Evolutionary conservation across 805 yeast genomes (phyloP), one percentile per base, ranked within the genome.

Genomic region (Zygosaccharomyces siamensis): DNA sequence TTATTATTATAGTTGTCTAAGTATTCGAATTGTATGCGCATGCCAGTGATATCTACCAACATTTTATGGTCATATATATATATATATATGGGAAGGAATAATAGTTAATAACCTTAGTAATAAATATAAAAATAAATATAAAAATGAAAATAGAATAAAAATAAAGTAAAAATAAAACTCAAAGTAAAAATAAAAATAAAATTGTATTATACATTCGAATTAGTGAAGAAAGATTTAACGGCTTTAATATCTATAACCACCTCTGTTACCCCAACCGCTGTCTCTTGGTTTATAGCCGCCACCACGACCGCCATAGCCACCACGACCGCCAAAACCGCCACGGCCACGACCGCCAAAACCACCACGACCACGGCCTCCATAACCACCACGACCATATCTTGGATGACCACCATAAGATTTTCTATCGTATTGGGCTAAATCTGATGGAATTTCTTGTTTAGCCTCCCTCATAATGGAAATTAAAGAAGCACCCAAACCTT

Each of bases 401-500:
- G 81, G 74, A 54, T 78, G 73, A 58, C 84, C 82, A 58, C 88
- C 81, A 58, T 85, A 83, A 49, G 83, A 77, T 54, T 87, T 86
- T 66, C 84, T 83, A 61, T 85, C 88, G 74, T 81, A 83, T 67
- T 80, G 83, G 66, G 77, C 77, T 63, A 93, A 78, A 66, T 81
- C 88, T 46, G 84, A 84, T 57, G 96, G 95, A 60, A 93, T 74
- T 52, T 79, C 78, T 74, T 93, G 99, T 68, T 92, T 86, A 57
- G 99, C 99, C 78, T 93, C 99, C 71, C 83, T 81, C 78, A 93
- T 78, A 64, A 93, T 90, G 63, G 86, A 84, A 63, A 92, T 80
- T 66, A 93, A 79, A 63, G 89, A 93, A 62, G 87, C 86, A 60
- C 98, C 97, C 72, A 89, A 80, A 73, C 85, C 81, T 61, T 88